A percentile compares a stretch with the other conserved stretches of the same genome.
Evolutionary conservation across 176 grass and related monocot genomes (phyloP).

Genomic region (Tillandsia fasciculata): DNA sequence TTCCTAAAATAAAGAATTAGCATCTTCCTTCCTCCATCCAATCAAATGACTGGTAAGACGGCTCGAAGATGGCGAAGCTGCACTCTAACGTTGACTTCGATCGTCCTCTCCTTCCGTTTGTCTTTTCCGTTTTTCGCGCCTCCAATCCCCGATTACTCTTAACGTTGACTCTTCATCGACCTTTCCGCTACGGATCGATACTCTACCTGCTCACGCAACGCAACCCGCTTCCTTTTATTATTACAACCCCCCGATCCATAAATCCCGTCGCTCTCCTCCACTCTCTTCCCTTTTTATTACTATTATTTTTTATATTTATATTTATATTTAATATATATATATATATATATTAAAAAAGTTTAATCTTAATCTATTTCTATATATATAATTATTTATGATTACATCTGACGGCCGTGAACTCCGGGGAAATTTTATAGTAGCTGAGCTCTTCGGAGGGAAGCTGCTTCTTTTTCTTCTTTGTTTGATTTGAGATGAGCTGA

Average conservation of each 20-base stretch:
- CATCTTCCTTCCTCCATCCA: no score
- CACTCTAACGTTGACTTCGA: neutral
- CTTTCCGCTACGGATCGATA: neutral
- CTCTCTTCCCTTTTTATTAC: neutral
- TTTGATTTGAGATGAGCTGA: no score
- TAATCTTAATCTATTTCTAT: no score
- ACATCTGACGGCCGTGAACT: neutral
- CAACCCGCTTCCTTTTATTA: neutral
- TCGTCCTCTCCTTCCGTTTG: neutral
- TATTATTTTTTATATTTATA: neutral
- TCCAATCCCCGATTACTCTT: neutral
- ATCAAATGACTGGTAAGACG: no score
- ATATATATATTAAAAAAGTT: no score
- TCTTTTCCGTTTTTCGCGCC: neutral
- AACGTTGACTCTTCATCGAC: neutral
- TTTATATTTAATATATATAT: no score
- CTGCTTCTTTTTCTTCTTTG: no score
- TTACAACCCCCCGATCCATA: neutral
- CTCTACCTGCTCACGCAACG: neutral
- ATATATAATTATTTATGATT: neutral
- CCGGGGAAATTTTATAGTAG: neutral
- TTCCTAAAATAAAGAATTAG: no score
- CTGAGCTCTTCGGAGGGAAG: neutral
- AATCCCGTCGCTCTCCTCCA: neutral
- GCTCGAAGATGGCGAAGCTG: neutral